These are phyloP conservation scores for Neofusicoccum laricinum DNA, from an alignment of 2,329 filamentous ascomycete species.

Conservation along the genomic window DNA sequence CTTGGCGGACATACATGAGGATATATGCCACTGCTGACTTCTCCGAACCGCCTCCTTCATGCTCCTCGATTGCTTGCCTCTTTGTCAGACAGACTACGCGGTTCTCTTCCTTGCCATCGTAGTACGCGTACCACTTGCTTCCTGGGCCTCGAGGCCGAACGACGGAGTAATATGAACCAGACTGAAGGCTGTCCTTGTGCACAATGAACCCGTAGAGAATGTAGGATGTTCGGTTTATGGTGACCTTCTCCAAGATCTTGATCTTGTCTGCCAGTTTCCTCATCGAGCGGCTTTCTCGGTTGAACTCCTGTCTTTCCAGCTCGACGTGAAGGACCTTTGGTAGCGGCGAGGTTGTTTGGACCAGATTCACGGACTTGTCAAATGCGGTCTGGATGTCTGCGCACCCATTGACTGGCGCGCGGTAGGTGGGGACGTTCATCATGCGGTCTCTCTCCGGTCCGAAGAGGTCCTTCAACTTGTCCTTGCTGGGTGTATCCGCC, in stretches of 20 bases:
- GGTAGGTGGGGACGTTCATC: conserved; percentile 26
- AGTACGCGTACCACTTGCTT: conserved; percentile 59
- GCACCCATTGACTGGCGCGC: conserved; percentile 33
- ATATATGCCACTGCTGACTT: conserved; percentile 48
- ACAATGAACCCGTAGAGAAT: conserved; percentile 60
- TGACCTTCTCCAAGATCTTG: conserved; percentile 53
- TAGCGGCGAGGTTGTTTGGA: conserved; percentile 27
- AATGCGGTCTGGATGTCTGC: conserved; percentile 43
- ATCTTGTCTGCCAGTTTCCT: conserved; percentile 56
- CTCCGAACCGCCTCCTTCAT: conserved; percentile 44
- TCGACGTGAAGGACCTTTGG: conserved; percentile 55
- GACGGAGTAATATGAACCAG: conserved; percentile 59
- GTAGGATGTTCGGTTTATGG: conserved; percentile 49
- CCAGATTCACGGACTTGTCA: conserved; percentile 29
- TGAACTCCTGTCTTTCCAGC: conserved; percentile 56
- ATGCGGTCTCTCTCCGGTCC: conserved; percentile 38
- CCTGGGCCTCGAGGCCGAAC: conserved; percentile 56
- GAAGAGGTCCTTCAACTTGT: conserved; percentile 46
- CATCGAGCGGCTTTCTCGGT: conserved; percentile 54
- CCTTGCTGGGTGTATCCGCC: conserved; percentile 40
- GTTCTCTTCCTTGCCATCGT: conserved; percentile 52
- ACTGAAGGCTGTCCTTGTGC: conserved; percentile 58
- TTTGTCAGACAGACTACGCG: conserved; percentile 56
- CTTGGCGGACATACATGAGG: conserved; percentile 55
- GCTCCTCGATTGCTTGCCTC: conserved; percentile 51